These are phyloP conservation scores for Bifiguratus adelaidae DNA, from an alignment of 192 early-diverging fungal species.

Conservation along the genomic window DNA sequence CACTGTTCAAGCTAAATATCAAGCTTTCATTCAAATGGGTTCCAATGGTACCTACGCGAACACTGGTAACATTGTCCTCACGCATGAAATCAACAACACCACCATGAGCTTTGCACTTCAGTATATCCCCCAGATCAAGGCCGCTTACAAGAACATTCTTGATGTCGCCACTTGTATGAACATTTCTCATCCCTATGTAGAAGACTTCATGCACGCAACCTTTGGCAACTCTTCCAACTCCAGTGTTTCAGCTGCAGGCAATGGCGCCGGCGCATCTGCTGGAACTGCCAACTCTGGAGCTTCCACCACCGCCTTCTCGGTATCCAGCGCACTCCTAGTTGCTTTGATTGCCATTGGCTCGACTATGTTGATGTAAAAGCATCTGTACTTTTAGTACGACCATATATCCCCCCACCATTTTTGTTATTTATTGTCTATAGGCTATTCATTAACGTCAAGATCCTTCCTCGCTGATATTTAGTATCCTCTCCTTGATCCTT, in stretches of 20 bases:
- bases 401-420: too few species aligned
- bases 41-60: slow-evolving; percentile 15
- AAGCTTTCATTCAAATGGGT: slow-evolving; percentile 11
- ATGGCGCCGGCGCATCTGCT: not conserved
- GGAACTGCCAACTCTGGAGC: not conserved
- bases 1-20: slow-evolving; percentile 13
- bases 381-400: too few species aligned
- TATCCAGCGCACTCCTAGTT: too few species aligned
- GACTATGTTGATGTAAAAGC: too few species aligned
- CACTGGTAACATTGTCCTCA: slow-evolving; percentile 19
- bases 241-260: not conserved
- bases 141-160: slow-evolving; percentile 16
- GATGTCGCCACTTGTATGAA: slow-evolving; percentile 21
- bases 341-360: too few species aligned
- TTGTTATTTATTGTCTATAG: too few species aligned
- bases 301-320: too few species aligned
- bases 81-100: slow-evolving; percentile 26
- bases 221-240: not conserved
- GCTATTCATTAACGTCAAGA: too few species aligned
- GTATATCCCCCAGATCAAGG: slow-evolving; percentile 22
- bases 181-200: slow-evolving; percentile 23
- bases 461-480: too few species aligned
- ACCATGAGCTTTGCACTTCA: slow-evolving; percentile 26
- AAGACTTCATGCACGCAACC: slow-evolving; percentile 9
- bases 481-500: too few species aligned